A percentile compares a stretch with the other conserved stretches of the same genome.
Evolutionary conservation across 352 stramenopile genomes (phyloP).

Genomic region (Plasmopara muralis): DNA sequence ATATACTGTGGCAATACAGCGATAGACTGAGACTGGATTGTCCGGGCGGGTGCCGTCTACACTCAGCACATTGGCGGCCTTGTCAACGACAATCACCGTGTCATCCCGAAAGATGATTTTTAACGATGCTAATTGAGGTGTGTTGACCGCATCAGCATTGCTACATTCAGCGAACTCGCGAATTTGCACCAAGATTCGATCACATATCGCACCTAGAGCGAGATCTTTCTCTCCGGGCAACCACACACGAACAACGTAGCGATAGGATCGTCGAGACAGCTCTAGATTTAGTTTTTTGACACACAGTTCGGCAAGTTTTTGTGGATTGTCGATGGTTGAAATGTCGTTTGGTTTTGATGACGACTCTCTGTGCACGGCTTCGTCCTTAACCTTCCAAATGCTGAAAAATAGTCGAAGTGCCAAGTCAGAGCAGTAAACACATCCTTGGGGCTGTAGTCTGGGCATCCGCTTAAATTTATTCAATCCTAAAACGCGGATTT

Average conservation of each 20-base stretch:
- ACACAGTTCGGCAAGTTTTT: slow-evolving; percentile 26
- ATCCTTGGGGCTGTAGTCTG: slow-evolving; percentile 20
- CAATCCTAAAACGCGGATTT: slow-evolving; percentile 12
- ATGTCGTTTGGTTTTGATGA: slow-evolving; percentile 11
- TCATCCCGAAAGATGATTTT: slow-evolving; percentile 51
- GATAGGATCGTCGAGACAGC: slow-evolving; percentile 12
- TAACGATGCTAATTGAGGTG: slow-evolving; percentile 13
- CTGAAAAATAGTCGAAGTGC: slow-evolving; percentile 26
- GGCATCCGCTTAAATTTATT: slow-evolving; percentile 20
- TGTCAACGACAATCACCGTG: slow-evolving; percentile 50
- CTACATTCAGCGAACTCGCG: slow-evolving; percentile 30
- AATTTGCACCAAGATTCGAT: slow-evolving; percentile 43
- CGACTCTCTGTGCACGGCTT: slow-evolving; percentile 10
- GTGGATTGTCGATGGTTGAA: slow-evolving; percentile 19
- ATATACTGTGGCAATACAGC: slow-evolving; percentile 34
- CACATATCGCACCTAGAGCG: slow-evolving; percentile 17
- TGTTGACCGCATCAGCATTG: slow-evolving; percentile 4
- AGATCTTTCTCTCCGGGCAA: slow-evolving; percentile 17
- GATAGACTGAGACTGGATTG: slow-evolving; percentile 38
- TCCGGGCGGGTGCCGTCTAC: slow-evolving; percentile 41
- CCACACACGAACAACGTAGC: slow-evolving; percentile 28
- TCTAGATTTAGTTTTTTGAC: slow-evolving; percentile 21
- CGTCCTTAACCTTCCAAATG: slow-evolving; percentile 9
- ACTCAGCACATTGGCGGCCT: slow-evolving; percentile 47
- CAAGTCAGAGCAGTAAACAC: slow-evolving; percentile 26